Percentiles rank a stretch among this genome's conserved stretches.
Conservation (phyloP, 148 eudicot species). For the Nepenthes mirabilis region DNA sequence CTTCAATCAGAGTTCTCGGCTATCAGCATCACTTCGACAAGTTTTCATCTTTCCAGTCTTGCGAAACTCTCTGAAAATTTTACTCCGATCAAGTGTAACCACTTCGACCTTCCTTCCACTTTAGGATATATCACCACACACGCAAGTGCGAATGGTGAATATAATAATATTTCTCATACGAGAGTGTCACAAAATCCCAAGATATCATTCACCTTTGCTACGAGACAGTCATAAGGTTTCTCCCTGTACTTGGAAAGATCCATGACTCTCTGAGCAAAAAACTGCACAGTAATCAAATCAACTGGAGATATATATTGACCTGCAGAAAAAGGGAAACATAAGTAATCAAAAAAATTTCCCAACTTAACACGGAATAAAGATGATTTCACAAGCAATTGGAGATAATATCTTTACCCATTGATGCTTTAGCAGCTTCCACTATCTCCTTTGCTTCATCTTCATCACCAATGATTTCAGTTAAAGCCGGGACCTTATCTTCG, state of each 20-base stretch:
- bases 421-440: slow-evolving; percentile 91
- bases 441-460: slow-evolving; percentile 98
- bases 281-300: slow-evolving; percentile 87
- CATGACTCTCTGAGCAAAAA: slow-evolving; percentile 90
- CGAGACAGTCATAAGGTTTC: slow-evolving; percentile 73
- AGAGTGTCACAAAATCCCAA: too few species aligned
- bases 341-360: neutral
- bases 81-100: too few species aligned
- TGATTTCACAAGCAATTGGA: neutral
- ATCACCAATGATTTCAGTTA: slow-evolving; percentile 76
- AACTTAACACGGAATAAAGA: neutral
- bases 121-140: too few species aligned
- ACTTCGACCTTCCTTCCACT: too few species aligned
- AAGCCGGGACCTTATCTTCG: slow-evolving; percentile 60
- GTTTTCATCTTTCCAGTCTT: too few species aligned
- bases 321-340: slow-evolving; percentile 15
- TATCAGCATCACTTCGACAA: too few species aligned
- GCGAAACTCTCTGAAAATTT: too few species aligned
- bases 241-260: slow-evolving; percentile 87
- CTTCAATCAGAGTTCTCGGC: too few species aligned
- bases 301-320: slow-evolving; percentile 88
- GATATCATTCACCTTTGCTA: slow-evolving; percentile 81
- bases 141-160: too few species aligned
- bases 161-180: too few species aligned
- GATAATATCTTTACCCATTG: slow-evolving; percentile 54